A percentile compares a stretch with the other conserved stretches of the same genome.
phyloP scores from a whole-genome alignment of 108 stramenopile species.

The Parietichytrium sp. region DNA sequence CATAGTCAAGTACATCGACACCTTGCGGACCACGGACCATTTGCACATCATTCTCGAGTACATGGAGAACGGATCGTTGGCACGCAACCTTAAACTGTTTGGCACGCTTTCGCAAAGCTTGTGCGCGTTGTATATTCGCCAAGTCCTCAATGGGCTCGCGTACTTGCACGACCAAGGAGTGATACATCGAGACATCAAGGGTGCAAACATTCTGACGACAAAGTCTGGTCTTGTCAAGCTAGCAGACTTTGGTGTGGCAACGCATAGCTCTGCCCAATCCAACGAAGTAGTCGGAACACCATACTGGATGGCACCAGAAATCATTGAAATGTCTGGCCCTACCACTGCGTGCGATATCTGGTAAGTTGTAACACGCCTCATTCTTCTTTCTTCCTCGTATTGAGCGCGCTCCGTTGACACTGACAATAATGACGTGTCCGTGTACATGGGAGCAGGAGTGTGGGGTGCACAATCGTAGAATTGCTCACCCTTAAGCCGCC shows the following conservation, averaged over 20 bases:
- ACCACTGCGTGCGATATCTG: slow-evolving; percentile 64
- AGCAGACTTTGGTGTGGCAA: slow-evolving; percentile 59
- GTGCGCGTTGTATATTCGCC: slow-evolving; percentile 61
- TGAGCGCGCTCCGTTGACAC: not conserved
- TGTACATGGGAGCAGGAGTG: not conserved
- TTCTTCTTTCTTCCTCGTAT: not conserved
- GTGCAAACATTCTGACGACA: slow-evolving; percentile 65
- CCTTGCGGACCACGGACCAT: slow-evolving; percentile 37
- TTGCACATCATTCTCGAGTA: slow-evolving; percentile 65
- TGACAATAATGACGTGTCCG: not conserved
- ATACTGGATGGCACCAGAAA: slow-evolving; percentile 68
- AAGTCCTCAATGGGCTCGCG: slow-evolving; percentile 56
- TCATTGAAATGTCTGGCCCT: slow-evolving; percentile 62
- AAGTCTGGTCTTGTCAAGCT: slow-evolving; percentile 49
- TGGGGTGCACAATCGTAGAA: slow-evolving; percentile 64
- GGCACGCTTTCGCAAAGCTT: slow-evolving; percentile 61
- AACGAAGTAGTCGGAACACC: slow-evolving; percentile 58
- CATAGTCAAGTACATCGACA: slow-evolving; percentile 67
- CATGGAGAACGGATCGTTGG: slow-evolving; percentile 52
- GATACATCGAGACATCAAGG: slow-evolving; percentile 67
- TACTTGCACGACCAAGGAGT: slow-evolving; percentile 68
- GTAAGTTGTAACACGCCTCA: too few species aligned
- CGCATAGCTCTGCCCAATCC: slow-evolving; percentile 22
- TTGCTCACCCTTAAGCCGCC: slow-evolving; percentile 62
- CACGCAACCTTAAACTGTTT: slow-evolving; percentile 46